Conservation (phyloP, 1,139 yeast species). For the Taphrina deformans region DNA sequence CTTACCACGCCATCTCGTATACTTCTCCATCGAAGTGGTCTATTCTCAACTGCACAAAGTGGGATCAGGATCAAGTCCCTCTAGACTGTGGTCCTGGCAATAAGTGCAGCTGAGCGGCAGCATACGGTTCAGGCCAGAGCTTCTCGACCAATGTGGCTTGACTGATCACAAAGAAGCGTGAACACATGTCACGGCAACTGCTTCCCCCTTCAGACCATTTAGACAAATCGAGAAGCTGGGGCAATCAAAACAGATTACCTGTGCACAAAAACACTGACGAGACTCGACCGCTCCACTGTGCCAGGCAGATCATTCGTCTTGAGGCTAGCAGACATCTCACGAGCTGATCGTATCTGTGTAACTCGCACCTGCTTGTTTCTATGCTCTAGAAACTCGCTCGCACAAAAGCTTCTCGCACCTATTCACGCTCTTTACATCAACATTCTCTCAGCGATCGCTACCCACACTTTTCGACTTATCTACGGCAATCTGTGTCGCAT, state of each 20-base stretch:
- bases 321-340: not conserved
- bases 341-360: not conserved
- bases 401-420: not conserved
- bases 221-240: not conserved
- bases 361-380: not conserved
- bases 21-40: constrained; percentile 31
- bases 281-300: too few relatives aligned
- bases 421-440: not conserved
- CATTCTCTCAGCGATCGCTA: not conserved
- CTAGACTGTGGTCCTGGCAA: too few relatives aligned
- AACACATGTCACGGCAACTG: not conserved
- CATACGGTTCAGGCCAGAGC: too few relatives aligned
- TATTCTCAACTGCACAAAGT: too few relatives aligned
- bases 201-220: not conserved
- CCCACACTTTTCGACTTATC: not conserved
- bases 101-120: too few relatives aligned
- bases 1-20: constrained; percentile 29
- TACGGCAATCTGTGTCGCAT: not conserved
- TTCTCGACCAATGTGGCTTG: too few relatives aligned
- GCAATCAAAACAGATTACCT: constrained; percentile 13
- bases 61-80: too few relatives aligned
- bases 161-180: not conserved
- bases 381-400: too few relatives aligned
- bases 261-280: not conserved
- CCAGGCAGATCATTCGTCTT: not conserved